phyloP scores from a whole-genome alignment of 495 filamentous ascomycete species.

The Penicillium lagena region DNA sequence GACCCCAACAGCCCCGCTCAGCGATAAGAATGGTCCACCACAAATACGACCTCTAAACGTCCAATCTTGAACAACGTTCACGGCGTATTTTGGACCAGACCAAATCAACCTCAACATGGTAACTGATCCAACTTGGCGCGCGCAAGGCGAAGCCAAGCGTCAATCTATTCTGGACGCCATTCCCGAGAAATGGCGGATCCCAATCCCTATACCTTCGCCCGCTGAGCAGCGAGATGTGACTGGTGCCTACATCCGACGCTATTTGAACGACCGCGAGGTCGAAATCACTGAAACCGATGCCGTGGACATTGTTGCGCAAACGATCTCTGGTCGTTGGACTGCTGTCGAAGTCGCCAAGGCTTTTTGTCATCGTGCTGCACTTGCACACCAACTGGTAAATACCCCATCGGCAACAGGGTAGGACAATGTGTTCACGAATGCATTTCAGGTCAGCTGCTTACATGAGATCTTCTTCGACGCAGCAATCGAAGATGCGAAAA shows the following conservation, averaged over 20 bases:
- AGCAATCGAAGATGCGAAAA: conserved; percentile 51
- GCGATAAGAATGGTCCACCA: conserved; percentile 1
- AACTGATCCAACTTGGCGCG: conserved; percentile 33
- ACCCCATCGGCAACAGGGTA: too few species aligned
- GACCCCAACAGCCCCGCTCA: conserved; percentile 17
- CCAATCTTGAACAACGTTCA: too few species aligned
- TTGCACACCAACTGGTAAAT: conserved; percentile 54
- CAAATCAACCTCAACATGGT: conserved; percentile 13
- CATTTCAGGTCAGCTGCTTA: conserved; percentile 55
- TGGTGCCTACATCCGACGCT: conserved; percentile 51
- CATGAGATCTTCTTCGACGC: conserved; percentile 58
- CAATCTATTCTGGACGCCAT: conserved; percentile 49
- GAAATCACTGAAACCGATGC: conserved; percentile 52
- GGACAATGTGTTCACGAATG: too few species aligned
- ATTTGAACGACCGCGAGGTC: conserved; percentile 46
- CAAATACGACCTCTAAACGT: too few species aligned
- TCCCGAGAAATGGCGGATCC: conserved; percentile 50
- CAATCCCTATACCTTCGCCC: conserved; percentile 36
- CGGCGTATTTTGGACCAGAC: too few species aligned
- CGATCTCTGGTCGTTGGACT: conserved; percentile 37
- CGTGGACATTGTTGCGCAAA: conserved; percentile 40
- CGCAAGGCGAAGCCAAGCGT: conserved; percentile 43
- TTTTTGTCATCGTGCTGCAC: conserved; percentile 49
- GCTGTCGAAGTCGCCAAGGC: conserved; percentile 47
- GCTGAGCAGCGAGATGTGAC: conserved; percentile 55